Conservation (phyloP, 2,329 filamentous ascomycete genomes). For the Dendryphion nanum region DNA sequence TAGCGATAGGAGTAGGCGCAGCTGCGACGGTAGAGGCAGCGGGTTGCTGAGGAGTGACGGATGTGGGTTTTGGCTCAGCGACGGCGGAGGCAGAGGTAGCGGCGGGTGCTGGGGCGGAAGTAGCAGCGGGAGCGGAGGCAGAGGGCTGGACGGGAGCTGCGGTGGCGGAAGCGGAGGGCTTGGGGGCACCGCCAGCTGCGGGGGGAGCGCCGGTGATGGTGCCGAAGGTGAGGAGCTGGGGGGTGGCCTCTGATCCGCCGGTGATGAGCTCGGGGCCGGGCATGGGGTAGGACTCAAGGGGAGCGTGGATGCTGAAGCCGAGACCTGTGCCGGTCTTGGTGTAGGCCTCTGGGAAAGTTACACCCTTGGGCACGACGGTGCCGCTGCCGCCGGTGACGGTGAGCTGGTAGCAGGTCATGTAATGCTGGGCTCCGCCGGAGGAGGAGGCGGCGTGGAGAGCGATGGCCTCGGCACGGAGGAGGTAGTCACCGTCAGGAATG, state of each 20-base stretch:
- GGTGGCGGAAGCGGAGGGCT: neutral
- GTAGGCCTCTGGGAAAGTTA: conserved; percentile 36
- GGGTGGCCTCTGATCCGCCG: neutral
- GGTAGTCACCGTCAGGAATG: conserved; percentile 46
- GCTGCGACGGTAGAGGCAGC: neutral
- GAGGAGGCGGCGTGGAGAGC: conserved; percentile 43
- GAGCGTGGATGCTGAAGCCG: conserved; percentile 39
- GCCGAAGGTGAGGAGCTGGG: conserved; percentile 1
- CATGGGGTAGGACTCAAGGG: conserved; percentile 36
- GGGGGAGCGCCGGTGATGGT: neutral
- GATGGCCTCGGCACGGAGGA: conserved; percentile 50
- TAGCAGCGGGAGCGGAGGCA: neutral
- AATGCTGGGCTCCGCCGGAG: conserved; percentile 25
- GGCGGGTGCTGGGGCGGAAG: neutral
- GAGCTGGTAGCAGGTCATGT: conserved; percentile 47
- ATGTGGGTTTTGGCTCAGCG: neutral
- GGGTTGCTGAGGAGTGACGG: neutral
- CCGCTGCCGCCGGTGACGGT: conserved; percentile 44
- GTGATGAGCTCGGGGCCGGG: conserved; percentile 23
- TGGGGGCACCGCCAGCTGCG: neutral
- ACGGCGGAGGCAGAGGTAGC: neutral
- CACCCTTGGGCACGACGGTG: conserved; percentile 18
- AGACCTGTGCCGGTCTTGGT: conserved; percentile 34
- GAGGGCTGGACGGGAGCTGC: neutral
- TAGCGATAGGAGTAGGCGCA: neutral